These are phyloP conservation scores for Inga oerstediana DNA, from an alignment of 306 rosid genomes.

Conservation along the genomic window DNA sequence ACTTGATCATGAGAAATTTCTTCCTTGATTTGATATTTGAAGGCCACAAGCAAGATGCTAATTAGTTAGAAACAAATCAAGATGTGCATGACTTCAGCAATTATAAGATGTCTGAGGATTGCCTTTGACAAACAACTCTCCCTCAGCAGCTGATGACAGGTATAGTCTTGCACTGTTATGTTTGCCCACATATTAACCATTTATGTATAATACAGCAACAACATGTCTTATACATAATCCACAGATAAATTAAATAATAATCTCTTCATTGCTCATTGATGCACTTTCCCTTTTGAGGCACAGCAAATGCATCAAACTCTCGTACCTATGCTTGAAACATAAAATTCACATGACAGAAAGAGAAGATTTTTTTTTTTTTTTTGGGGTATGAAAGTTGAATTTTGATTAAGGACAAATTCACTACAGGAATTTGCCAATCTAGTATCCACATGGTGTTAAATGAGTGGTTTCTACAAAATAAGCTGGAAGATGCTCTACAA, in stretches of 20 bases:
- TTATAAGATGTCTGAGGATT: neutral
- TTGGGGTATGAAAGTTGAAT: neutral
- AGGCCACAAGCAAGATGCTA: neutral
- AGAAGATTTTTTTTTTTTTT: neutral
- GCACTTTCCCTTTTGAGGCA: neutral
- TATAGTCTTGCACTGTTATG: neutral
- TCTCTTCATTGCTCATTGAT: neutral
- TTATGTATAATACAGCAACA: neutral
- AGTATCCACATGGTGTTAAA: neutral
- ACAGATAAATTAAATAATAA: neutral
- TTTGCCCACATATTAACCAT: neutral
- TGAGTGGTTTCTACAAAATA: neutral
- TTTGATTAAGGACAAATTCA: neutral
- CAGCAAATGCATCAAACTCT: neutral
- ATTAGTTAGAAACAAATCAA: neutral
- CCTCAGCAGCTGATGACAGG: too few species aligned
- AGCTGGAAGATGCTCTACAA: slow-evolving; percentile 39
- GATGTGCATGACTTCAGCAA: neutral
- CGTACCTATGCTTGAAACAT: neutral
- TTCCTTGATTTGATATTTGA: neutral
- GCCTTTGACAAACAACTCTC: neutral
- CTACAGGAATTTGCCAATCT: slow-evolving; percentile 11
- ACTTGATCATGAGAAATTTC: neutral
- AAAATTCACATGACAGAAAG: neutral
- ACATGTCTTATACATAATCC: neutral